Percentiles rank a stretch among this genome's conserved stretches.
These are phyloP conservation scores for Saccharum officinarum DNA, from an alignment of 176 grass and related monocot genomes.

Conservation along the genomic window DNA sequence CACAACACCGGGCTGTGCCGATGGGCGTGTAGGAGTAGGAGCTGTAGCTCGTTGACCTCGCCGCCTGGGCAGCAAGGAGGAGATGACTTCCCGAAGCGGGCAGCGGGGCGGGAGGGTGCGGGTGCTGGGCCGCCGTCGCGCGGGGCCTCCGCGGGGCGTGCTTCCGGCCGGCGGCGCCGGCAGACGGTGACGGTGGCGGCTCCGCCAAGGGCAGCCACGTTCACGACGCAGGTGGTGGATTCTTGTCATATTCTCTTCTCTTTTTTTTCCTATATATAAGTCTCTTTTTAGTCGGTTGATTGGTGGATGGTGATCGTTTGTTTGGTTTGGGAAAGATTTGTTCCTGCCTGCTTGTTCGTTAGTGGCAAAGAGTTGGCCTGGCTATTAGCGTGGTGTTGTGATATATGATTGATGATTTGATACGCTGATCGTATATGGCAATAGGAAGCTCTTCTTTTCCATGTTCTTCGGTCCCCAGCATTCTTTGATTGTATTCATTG, in stretches of 20 bases:
- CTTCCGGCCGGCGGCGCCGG: constrained; percentile 30
- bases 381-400: background rate
- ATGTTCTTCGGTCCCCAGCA: background rate
- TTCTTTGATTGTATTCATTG: background rate
- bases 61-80: background rate
- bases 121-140: constrained; percentile 79
- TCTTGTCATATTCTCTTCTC: background rate
- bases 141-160: constrained; percentile 61
- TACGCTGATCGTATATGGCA: background rate
- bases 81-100: constrained; percentile 37
- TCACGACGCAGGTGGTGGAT: constrained; percentile 69
- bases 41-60: constrained; percentile 14
- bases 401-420: constrained; percentile 8
- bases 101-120: constrained; percentile 48
- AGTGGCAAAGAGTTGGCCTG: constrained; percentile 13
- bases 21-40: background rate
- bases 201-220: constrained; percentile 67
- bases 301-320: constrained; percentile 31
- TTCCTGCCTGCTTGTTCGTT: constrained; percentile 31
- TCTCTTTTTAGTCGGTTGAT: background rate
- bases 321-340: constrained; percentile 25
- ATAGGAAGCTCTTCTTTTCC: background rate
- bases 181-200: background rate
- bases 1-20: background rate
- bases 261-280: background rate